Evolutionary conservation across 106 monocot species (phyloP), one percentile per base, ranked within the genome.

Genomic region (Xerophyta viscosa): DNA sequence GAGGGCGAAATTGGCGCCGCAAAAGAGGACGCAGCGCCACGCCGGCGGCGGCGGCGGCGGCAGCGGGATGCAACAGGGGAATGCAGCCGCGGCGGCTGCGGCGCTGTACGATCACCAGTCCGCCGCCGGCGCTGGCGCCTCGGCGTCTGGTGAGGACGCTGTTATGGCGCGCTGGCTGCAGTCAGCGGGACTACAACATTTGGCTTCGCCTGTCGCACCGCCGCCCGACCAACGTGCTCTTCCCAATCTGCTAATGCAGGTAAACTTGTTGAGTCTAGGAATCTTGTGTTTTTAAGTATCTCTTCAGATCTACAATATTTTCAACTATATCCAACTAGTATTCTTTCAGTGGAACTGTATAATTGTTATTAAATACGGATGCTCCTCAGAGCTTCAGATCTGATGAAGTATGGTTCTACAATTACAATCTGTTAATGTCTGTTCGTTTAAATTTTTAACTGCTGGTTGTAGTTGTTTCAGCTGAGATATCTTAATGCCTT

Each of bases 131-230:
- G 33, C 47, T 23, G 63, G 50, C 4, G 57, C 50, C n/a, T 45
- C 48, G 10, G 71, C 64, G 24, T 75, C 68, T 33, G 83, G 61
- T 13, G 61, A 71, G 45, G 84, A 90, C 20, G 90, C 81, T 6
- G 81, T 91, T 18, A 91, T 78, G 77, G 68, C 80, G 8, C 63
- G 83, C 62, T 90, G 89, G 89, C 71, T 90, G 28, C 89, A 90
- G 79, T 90, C 76, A 10, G 84, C 89, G 10, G 89, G 89, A 12
- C 62, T 90, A 48, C 89, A 90, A 74, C 91, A 85, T 53, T 77
- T 91, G 10, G 80, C 91, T 2, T 84, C 88, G 19, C 80, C 83
- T 18, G 56, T 69, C 24, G 71, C 78, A 2, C 62, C 82, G 6
- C 41, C 11, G 33, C 33, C 68, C 19, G 87, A 83, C 51, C 78